Evolutionary conservation across 345 rosid species (phyloP).

Genomic region (Populus pruinosa): DNA sequence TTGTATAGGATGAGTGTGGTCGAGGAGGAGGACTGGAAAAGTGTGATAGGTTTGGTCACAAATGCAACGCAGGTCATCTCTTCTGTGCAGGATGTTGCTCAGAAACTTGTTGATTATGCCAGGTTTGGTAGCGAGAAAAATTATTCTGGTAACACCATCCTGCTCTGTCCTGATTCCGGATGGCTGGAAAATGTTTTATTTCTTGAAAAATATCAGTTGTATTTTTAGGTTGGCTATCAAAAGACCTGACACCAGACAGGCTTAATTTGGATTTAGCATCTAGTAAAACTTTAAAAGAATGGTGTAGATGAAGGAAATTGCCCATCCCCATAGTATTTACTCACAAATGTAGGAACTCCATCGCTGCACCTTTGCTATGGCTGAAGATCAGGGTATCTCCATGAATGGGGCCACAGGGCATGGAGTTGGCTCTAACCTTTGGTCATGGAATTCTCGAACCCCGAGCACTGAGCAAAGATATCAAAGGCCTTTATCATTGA

Average conservation of each 20-base stretch:
- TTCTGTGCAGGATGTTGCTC: slow-evolving; percentile 81
- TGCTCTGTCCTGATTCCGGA: neutral
- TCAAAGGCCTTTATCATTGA: neutral
- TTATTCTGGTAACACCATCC: slow-evolving; percentile 40
- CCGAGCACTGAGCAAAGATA: neutral
- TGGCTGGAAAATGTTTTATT: neutral
- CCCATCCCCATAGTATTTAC: neutral
- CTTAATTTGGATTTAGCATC: neutral
- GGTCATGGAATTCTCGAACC: neutral
- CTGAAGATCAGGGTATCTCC: neutral
- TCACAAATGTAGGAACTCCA: neutral
- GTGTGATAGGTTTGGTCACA: slow-evolving; percentile 59
- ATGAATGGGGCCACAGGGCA: no score
- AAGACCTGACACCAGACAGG: neutral
- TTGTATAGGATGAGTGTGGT: slow-evolving; percentile 68
- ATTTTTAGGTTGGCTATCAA: neutral
- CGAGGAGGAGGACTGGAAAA: slow-evolving; percentile 85
- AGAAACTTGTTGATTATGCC: slow-evolving; percentile 79
- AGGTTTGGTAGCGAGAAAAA: slow-evolving; percentile 49
- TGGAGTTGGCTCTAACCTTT: neutral
- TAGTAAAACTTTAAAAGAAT: neutral
- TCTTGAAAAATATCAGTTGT: slow-evolving; percentile 6
- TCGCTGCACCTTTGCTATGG: neutral
- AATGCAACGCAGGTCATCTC: slow-evolving; percentile 82
- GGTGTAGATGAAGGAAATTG: neutral